A percentile compares a stretch with the other conserved stretches of the same genome.
Conservation (phyloP, 352 stramenopile genomes). For the Phytophthora gonapodyides region DNA sequence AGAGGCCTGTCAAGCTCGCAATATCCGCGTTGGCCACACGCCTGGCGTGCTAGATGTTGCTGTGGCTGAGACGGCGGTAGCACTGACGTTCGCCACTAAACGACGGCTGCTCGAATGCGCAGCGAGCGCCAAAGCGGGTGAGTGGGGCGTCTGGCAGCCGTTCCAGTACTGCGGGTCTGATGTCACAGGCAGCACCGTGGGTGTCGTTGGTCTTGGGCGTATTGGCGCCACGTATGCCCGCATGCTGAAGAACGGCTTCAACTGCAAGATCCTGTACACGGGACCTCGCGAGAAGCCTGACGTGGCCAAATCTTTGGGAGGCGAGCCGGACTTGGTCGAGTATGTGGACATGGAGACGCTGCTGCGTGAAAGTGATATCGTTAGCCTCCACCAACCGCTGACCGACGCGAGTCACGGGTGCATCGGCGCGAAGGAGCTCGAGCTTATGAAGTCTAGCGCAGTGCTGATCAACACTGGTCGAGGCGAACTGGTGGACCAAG, state of each 20-base stretch:
- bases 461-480: slow-evolving; percentile 93
- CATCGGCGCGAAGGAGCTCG: slow-evolving; percentile 76
- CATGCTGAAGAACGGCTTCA: slow-evolving; percentile 85
- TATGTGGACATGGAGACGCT: slow-evolving; percentile 82
- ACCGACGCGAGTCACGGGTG: slow-evolving; percentile 68
- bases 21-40: slow-evolving; percentile 82
- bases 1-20: slow-evolving; percentile 58
- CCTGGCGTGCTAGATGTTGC: slow-evolving; percentile 85
- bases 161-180: slow-evolving; percentile 79
- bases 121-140: slow-evolving; percentile 69
- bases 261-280: slow-evolving; percentile 84
- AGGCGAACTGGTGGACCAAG: slow-evolving; percentile 91
- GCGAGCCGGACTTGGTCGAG: slow-evolving; percentile 45
- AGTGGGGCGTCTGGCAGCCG: slow-evolving; percentile 80
- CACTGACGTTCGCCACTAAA: slow-evolving; percentile 65
- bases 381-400: slow-evolving; percentile 88
- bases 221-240: slow-evolving; percentile 86
- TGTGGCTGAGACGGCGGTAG: slow-evolving; percentile 71
- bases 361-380: slow-evolving; percentile 81
- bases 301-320: slow-evolving; percentile 36
- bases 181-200: slow-evolving; percentile 72
- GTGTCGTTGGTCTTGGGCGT: slow-evolving; percentile 81
- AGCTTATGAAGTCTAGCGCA: slow-evolving; percentile 82
- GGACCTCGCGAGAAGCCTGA: slow-evolving; percentile 70
- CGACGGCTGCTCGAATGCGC: slow-evolving; percentile 64